phyloP scores from a whole-genome alignment of 1,284 basidiomycete genomes.

The Trametes pubescens region DNA sequence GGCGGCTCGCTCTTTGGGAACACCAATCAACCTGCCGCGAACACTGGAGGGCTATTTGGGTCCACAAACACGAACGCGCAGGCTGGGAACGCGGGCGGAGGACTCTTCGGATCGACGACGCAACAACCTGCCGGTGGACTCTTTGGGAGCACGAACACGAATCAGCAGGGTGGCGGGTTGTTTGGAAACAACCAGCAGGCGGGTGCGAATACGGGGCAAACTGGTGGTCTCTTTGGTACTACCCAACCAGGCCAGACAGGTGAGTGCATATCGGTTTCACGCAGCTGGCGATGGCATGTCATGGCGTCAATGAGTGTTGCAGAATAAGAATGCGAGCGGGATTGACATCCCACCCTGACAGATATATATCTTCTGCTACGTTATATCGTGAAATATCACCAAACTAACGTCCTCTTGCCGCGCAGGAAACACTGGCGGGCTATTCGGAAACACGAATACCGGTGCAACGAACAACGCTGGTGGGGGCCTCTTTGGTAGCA shows the following conservation, averaged over 20 bases:
- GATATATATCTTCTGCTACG: too few species aligned
- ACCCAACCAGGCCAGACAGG: slow-evolving; percentile 15
- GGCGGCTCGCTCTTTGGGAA: slow-evolving; percentile 31
- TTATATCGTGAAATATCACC: too few species aligned
- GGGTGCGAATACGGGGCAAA: not conserved
- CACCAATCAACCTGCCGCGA: slow-evolving; percentile 18
- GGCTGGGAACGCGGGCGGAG: slow-evolving; percentile 9
- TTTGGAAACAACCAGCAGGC: slow-evolving; percentile 26
- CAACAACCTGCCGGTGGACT: slow-evolving; percentile 35
- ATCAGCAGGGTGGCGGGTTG: slow-evolving; percentile 18
- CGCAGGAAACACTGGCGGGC: slow-evolving; percentile 24
- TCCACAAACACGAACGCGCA: slow-evolving; percentile 23
- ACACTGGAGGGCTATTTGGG: slow-evolving; percentile 23
- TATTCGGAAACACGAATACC: slow-evolving; percentile 43
- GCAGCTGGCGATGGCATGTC: not conserved
- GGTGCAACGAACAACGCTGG: slow-evolving; percentile 18
- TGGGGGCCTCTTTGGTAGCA: slow-evolving; percentile 42
- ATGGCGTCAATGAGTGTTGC: not conserved
- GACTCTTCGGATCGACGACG: slow-evolving; percentile 28
- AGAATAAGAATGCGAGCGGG: too few species aligned
- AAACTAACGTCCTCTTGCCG: not conserved
- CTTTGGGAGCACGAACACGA: slow-evolving; percentile 28
- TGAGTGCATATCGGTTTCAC: not conserved
- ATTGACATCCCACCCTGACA: too few species aligned
- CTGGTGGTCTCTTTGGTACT: slow-evolving; percentile 22